phyloP scores from a whole-genome alignment of 148 eudicot genomes.

The Spergularia marina region DNA sequence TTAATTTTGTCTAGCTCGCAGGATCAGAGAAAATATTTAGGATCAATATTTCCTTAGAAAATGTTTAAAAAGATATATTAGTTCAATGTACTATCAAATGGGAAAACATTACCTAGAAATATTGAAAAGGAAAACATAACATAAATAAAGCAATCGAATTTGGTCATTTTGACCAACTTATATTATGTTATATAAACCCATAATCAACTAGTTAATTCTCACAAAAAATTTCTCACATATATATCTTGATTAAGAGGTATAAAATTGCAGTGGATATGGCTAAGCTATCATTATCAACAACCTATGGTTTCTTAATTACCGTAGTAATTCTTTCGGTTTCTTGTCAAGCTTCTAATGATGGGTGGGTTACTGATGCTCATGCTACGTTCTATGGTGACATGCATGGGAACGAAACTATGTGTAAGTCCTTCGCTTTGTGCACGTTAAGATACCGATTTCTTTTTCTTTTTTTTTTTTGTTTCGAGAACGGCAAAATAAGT shows the following conservation, averaged over 20 bases:
- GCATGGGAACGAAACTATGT: slow-evolving; percentile 25
- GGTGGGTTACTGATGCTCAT: slow-evolving; percentile 27
- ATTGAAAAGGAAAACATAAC: too few relatives aligned
- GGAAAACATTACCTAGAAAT: too few relatives aligned
- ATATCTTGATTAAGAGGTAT: background rate
- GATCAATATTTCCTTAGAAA: too few relatives aligned
- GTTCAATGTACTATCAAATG: too few relatives aligned
- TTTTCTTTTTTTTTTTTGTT: too few relatives aligned
- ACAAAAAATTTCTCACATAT: too few relatives aligned
- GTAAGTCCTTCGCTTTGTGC: slow-evolving; percentile 5
- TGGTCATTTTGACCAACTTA: background rate
- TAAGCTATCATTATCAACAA: background rate
- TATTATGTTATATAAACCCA: background rate
- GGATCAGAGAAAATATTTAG: too few relatives aligned
- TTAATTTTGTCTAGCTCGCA: too few relatives aligned
- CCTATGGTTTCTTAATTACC: background rate
- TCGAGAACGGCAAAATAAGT: too few relatives aligned
- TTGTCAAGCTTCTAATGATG: slow-evolving; percentile 3
- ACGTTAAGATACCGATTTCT: too few relatives aligned
- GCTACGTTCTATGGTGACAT: slow-evolving; percentile 35
- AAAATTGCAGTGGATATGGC: background rate
- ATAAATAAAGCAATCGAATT: background rate
- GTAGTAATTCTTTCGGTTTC: background rate
- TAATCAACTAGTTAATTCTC: too few relatives aligned
- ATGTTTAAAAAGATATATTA: too few relatives aligned